Percentiles rank a stretch among this genome's conserved stretches.
These are phyloP conservation scores for Candida loeiensis DNA, from an alignment of 805 yeast species.

Conservation along the genomic window DNA sequence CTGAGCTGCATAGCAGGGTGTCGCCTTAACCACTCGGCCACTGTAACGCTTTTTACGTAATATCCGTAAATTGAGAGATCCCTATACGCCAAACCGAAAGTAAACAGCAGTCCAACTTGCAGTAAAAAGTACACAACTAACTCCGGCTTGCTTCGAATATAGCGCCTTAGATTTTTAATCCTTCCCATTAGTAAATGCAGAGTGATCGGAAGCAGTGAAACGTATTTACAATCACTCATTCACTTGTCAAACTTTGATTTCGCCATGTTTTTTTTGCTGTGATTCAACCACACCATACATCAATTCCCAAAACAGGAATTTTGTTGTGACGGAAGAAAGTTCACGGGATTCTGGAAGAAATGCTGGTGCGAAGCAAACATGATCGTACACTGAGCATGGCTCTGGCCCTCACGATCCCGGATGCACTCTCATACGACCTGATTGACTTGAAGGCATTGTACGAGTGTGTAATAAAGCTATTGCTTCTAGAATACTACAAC, in stretches of 20 bases:
- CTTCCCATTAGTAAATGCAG: too few species aligned
- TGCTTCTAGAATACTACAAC: constrained; percentile 56
- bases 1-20: constrained; percentile 37
- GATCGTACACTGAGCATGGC: constrained; percentile 7
- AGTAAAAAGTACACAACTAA: too few species aligned
- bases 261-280: too few species aligned
- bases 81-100: too few species aligned
- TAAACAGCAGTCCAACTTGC: too few species aligned
- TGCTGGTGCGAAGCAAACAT: constrained; percentile 8
- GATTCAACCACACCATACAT: not conserved
- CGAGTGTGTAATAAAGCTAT: constrained; percentile 49
- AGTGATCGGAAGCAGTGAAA: too few species aligned
- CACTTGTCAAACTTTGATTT: too few species aligned
- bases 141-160: too few species aligned
- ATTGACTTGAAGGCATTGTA: constrained; percentile 38
- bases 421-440: constrained; percentile 13
- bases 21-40: constrained; percentile 55
- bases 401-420: constrained; percentile 9
- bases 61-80: too few species aligned
- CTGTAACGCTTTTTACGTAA: constrained; percentile 26
- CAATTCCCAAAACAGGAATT: not conserved
- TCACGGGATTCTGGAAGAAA: not conserved
- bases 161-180: too few species aligned
- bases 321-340: not conserved
- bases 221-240: too few species aligned